Base-by-base conservation (phyloP, 2,329 filamentous ascomycete species). In the Fusarium sp. region DNA sequence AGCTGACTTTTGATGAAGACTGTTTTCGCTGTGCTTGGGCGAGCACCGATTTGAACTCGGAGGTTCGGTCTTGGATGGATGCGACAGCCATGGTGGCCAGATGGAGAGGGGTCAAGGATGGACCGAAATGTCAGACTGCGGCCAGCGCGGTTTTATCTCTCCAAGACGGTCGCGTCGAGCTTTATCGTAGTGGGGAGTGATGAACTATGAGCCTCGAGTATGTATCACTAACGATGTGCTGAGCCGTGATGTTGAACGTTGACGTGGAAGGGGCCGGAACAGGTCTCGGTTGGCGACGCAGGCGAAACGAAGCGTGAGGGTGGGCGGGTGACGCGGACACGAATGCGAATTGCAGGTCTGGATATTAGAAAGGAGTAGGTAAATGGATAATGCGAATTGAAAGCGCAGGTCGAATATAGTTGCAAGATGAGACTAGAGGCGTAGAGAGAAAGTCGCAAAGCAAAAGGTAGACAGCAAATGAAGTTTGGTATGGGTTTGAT, bases 61-160 rank as follows among this genome's bases (percentile, higher is more conserved):
- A 85, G 54, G 95, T 99, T 73, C 95, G 92, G 80, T 99, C 95
- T 82, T 99, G 95, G 76, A 98, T 96, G 47, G 93, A 94, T 58
- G 83, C 75, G 72, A 87, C 82, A 53, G 85, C 85, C 86, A 89
- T 89, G 47, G 60, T 74, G 73, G 49, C 36, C 29, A 49, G 31
- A 41, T 62, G 61, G 60, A 52, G 53, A 57, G 52, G 53, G 55
- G 53, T 55, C 53, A 52, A 42, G 51, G 47, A 53, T 53, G 39
- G 32, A 49, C 58, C 38, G 65, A 66, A 55, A 62, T 61, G 59
- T 46, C 47, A 36, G 63, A 71, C 37, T 66, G 74, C 74, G 73
- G 70, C 74, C 75, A 73, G 73, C 75, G 73, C 73, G 67, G 66
- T 43, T 71, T 71, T 52, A 57, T 41, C 54, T 68, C 55, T 70